These are phyloP conservation scores for Candida palmyrensis DNA, from an alignment of 805 yeast species.

Conservation along the genomic window DNA sequence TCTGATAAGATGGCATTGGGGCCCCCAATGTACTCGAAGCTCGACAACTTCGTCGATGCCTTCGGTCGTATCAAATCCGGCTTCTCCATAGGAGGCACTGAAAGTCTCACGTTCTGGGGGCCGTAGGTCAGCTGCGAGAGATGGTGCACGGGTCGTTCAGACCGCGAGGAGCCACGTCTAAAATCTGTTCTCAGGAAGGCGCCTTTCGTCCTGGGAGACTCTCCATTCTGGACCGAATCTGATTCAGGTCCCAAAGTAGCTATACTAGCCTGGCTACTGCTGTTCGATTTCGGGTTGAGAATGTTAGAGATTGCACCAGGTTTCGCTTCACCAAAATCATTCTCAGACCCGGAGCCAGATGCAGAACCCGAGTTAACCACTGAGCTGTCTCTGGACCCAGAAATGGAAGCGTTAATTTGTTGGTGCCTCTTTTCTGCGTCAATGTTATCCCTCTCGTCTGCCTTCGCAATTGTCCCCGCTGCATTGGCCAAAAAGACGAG, in stretches of 20 bases:
- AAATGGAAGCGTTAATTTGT: slow-evolving; percentile 34
- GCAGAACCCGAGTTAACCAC: too few relatives aligned
- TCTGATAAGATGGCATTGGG: slow-evolving; percentile 55
- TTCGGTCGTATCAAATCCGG: slow-evolving; percentile 40
- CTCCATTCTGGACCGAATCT: too few relatives aligned
- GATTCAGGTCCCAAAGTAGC: too few relatives aligned
- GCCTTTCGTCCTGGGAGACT: too few relatives aligned
- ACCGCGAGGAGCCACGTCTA: background rate
- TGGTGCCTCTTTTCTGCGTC: slow-evolving; percentile 47
- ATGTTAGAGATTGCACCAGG: slow-evolving; percentile 1
- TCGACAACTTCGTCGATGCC: slow-evolving; percentile 45
- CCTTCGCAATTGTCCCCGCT: slow-evolving; percentile 70
- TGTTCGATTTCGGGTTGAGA: slow-evolving; percentile 1
- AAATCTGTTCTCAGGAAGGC: too few relatives aligned
- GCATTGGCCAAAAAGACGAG: slow-evolving; percentile 71
- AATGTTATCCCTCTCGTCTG: slow-evolving; percentile 59
- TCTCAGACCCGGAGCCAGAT: background rate
- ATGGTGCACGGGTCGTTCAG: background rate
- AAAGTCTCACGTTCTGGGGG: too few relatives aligned
- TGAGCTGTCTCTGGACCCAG: too few relatives aligned
- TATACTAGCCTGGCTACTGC: background rate
- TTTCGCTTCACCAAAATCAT: background rate
- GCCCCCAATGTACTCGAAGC: slow-evolving; percentile 61
- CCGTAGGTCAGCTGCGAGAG: slow-evolving; percentile 2
- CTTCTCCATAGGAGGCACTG: slow-evolving; percentile 43